A percentile compares a stretch with the other conserved stretches of the same genome.
These are phyloP conservation scores for Linum trigynum DNA, from an alignment of 345 rosid species.

Conservation along the genomic window DNA sequence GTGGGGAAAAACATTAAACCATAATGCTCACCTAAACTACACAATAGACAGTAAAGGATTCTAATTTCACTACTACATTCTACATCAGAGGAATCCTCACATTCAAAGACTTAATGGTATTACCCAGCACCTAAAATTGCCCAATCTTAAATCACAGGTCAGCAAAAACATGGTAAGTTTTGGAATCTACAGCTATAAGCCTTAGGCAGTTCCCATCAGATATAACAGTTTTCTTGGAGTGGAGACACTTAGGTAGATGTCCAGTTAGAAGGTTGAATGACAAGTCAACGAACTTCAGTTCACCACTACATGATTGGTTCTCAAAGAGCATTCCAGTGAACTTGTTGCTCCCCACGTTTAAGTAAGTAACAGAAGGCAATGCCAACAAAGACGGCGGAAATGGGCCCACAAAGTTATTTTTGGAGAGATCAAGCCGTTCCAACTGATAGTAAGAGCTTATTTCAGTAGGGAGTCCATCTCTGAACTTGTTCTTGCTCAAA, in stretches of 20 bases:
- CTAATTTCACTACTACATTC: too few relatives aligned
- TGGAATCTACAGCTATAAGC: too few relatives aligned
- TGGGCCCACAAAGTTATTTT: constrained; percentile 74
- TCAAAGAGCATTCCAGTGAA: constrained; percentile 70
- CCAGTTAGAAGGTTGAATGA: constrained; percentile 86
- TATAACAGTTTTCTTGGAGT: constrained; percentile 30
- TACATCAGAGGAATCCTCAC: too few relatives aligned
- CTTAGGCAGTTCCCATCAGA: constrained; percentile 70
- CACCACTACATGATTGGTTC: constrained; percentile 59
- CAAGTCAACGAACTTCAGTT: constrained; percentile 52
- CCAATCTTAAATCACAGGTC: too few relatives aligned
- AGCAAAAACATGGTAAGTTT: too few relatives aligned
- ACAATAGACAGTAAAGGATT: too few relatives aligned
- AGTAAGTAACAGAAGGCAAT: constrained; percentile 53
- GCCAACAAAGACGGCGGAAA: constrained; percentile 49
- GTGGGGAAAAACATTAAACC: too few relatives aligned
- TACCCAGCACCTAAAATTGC: too few relatives aligned
- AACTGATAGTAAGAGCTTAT: constrained; percentile 63
- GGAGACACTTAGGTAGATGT: constrained; percentile 54
- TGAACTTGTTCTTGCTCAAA: constrained; percentile 73
- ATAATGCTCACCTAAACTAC: too few relatives aligned
- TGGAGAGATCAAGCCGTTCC: constrained; percentile 68
- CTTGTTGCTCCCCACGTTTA: constrained; percentile 66
- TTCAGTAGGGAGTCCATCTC: constrained; percentile 57
- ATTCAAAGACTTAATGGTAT: too few relatives aligned